Conservation (phyloP, 805 yeast genomes). For the Pachysolen tannophilus region DNA sequence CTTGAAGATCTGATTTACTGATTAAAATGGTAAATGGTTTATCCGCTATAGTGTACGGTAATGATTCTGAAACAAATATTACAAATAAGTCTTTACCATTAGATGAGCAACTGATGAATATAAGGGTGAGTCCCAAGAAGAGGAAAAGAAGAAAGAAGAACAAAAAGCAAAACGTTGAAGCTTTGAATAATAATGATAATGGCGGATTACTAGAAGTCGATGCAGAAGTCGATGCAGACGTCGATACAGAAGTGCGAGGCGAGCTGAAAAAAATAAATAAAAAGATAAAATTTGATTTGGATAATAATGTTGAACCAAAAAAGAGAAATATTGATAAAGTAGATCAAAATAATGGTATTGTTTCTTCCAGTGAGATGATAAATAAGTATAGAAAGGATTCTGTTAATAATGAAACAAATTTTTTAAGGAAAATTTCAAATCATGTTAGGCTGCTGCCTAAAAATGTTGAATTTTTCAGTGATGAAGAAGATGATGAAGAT, state of each 20-base stretch:
- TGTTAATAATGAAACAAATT: conserved; percentile 3
- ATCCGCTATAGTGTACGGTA: not conserved
- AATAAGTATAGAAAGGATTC: not conserved
- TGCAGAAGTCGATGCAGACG: not conserved
- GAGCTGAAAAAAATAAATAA: conserved; percentile 11
- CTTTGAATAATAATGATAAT: not conserved
- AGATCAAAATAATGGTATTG: not conserved
- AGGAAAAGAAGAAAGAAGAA: conserved; percentile 4
- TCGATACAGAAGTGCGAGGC: not conserved
- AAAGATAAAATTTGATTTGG: conserved; percentile 17
- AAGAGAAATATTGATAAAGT: not conserved
- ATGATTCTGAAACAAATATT: not conserved
- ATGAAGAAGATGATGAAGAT: conserved; percentile 22
- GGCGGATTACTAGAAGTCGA: not conserved
- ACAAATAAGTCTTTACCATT: conserved; percentile 1
- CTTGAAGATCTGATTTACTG: too few relatives aligned
- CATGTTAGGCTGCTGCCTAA: conserved; percentile 14
- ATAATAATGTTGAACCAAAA: not conserved
- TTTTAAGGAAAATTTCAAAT: conserved; percentile 11
- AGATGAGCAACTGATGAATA: not conserved
- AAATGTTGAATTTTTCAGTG: conserved; percentile 28
- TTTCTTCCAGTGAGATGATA: too few relatives aligned
- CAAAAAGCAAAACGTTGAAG: conserved; percentile 1
- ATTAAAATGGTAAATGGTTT: not conserved
- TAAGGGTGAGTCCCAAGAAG: not conserved